Evolutionary conservation across 108 stramenopile genomes (phyloP), one percentile per base, ranked within the genome.

Genomic region (Poteriospumella lacustris): DNA sequence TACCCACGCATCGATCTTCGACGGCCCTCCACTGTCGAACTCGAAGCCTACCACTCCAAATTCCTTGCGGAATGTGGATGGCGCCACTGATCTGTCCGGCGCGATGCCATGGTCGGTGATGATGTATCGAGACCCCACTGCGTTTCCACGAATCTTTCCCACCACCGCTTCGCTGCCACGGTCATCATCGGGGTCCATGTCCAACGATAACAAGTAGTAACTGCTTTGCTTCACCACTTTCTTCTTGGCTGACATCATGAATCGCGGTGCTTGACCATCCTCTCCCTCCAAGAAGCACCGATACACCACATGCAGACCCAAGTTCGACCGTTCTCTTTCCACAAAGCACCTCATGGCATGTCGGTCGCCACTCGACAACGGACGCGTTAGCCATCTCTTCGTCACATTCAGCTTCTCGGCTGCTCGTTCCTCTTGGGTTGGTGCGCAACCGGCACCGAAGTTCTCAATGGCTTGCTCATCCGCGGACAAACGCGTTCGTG

Each of bases 221-320:
- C 70, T 73, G 26, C 31, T 73, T 24, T 56, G 36, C 15, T 73
- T 73, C 3, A 3, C 36, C 28, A 73, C 44, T 44, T 52, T 44
- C 41, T 73, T 73, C 33, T 73, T 73, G 3, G 70, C 70, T 3
- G 70, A 73, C 70, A 73, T 73, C 12, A 73, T 3, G 31, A 73
- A 73, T 33, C 47, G 43, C 28, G 70, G 26, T 5, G 3, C 9
- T 24, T 39, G 28, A 26, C n/a, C 15, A 12, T 73, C 70, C 9
- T 24, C 42, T 73, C 44, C 70, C 41, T 73, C 70, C 43, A 38
- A 3, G 42, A 29, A 73, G 3, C 3, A 44, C 31, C 70, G 70
- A 73, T 52, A 73, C 12, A 73, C 36, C 31, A 42, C 36, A 5
- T 56, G 44, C 3, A 44, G 15, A 56, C 70, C 70, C 12, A 73